phyloP scores from a whole-genome alignment of 176 grass and related monocot genomes.

The Phragmites australis region DNA sequence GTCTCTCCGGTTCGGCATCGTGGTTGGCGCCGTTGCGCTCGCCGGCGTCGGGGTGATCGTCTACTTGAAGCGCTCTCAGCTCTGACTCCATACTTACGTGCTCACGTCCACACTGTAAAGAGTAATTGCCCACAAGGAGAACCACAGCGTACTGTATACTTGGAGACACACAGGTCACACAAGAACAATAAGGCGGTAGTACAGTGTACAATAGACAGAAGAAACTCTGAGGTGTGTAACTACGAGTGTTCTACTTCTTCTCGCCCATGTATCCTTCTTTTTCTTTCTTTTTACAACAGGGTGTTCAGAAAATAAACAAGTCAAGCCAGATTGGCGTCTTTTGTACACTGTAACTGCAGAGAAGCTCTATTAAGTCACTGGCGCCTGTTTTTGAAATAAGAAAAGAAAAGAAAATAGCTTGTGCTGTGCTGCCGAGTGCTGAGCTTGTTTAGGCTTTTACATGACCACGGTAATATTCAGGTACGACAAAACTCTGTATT shows the following conservation, averaged over 20 bases:
- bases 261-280: too few relatives aligned
- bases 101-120: not conserved
- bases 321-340: not conserved
- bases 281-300: not conserved
- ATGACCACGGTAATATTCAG: not conserved
- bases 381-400: not conserved
- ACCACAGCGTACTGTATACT: not conserved
- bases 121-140: not conserved
- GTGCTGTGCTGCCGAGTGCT: not conserved
- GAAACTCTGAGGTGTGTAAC: not conserved
- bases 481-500: not conserved
- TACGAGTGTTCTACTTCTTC: not conserved
- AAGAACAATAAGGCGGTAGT: not conserved
- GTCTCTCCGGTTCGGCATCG: slow-evolving; percentile 33
- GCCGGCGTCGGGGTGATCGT: slow-evolving; percentile 38
- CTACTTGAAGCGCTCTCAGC: slow-evolving; percentile 58
- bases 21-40: slow-evolving; percentile 39
- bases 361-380: not conserved
- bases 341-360: not conserved
- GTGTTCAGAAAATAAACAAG: not conserved
- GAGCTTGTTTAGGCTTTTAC: not conserved
- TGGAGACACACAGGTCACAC: not conserved
- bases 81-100: not conserved
- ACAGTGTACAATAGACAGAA: not conserved
- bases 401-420: not conserved